Evolutionary conservation across 176 grass and related monocot genomes (phyloP).

Genomic region (Bolboschoenus planiculmis): DNA sequence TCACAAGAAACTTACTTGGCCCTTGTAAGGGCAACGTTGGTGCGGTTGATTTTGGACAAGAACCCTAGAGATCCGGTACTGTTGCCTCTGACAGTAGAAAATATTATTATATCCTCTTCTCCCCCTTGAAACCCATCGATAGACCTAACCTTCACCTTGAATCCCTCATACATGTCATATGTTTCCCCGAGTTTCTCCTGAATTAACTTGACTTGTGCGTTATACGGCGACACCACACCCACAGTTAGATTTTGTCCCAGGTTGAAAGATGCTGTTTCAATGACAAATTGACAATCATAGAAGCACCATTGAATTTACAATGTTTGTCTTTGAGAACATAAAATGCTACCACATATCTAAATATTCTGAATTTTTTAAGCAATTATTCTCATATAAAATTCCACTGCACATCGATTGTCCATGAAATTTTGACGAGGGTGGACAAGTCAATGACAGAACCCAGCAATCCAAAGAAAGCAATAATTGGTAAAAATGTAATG

Average conservation of each 20-base stretch:
- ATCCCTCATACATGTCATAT: slow-evolving; percentile 3
- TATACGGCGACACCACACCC: slow-evolving; percentile 48
- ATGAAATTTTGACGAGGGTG: background rate
- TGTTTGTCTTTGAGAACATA: background rate
- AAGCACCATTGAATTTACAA: background rate
- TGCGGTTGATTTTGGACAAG: slow-evolving; percentile 13
- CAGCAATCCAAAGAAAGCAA: background rate
- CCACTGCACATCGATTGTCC: background rate
- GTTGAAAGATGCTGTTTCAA: slow-evolving; percentile 30
- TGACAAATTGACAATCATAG: background rate
- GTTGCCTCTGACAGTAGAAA: slow-evolving; percentile 41
- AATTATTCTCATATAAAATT: background rate
- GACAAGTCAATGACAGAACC: background rate
- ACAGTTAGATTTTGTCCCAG: slow-evolving; percentile 33
- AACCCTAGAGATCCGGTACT: slow-evolving; percentile 5
- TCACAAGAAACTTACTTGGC: slow-evolving; percentile 3
- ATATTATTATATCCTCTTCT: slow-evolving; percentile 50
- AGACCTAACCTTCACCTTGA: slow-evolving; percentile 39
- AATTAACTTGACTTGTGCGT: slow-evolving; percentile 41
- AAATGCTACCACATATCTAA: background rate
- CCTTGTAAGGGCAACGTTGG: slow-evolving; percentile 16
- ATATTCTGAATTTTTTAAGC: background rate
- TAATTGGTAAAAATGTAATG: background rate
- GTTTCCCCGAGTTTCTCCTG: slow-evolving; percentile 31
- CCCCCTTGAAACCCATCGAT: slow-evolving; percentile 59